Evolutionary conservation across 345 rosid genomes (phyloP).

Genomic region (Euphorbia pulcherrima): DNA sequence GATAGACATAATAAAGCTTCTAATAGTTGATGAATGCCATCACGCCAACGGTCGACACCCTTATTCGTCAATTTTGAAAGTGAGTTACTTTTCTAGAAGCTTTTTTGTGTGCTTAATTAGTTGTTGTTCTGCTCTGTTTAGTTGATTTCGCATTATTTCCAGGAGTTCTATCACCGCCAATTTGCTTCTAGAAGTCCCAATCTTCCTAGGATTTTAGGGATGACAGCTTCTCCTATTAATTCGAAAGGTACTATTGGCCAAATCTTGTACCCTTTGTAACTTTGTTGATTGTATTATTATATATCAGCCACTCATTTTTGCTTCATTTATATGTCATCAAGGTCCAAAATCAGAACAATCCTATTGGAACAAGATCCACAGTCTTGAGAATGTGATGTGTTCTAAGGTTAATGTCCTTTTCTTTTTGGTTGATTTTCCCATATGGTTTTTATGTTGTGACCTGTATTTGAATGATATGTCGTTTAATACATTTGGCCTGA

Average conservation of each 20-base stretch:
- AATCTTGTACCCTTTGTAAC: neutral
- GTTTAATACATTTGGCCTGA: neutral
- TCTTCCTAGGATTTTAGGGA: constrained; percentile 81
- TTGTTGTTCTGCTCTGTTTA: neutral
- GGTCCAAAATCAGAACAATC: constrained; percentile 37
- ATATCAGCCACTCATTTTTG: neutral
- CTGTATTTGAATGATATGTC: neutral
- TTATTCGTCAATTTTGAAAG: constrained; percentile 77
- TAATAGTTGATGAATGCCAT: constrained; percentile 92
- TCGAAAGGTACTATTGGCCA: constrained; percentile 53
- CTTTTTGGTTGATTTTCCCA: constrained; percentile 6
- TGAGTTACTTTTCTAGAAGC: constrained; percentile 33
- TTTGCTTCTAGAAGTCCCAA: constrained; percentile 24
- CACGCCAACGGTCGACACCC: constrained; percentile 67
- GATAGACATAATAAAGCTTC: constrained; percentile 58
- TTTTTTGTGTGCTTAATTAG: neutral
- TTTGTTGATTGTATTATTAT: neutral
- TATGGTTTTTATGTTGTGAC: neutral
- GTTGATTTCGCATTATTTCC: constrained; percentile 14
- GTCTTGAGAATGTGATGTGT: constrained; percentile 68
- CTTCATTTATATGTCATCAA: constrained; percentile 12
- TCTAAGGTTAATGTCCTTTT: constrained; percentile 73
- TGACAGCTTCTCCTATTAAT: constrained; percentile 92
- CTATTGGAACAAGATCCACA: constrained; percentile 54
- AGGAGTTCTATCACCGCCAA: constrained; percentile 78